These are phyloP conservation scores for Nannochloropsis granulata DNA, from an alignment of 108 stramenopile genomes.

Conservation along the genomic window DNA sequence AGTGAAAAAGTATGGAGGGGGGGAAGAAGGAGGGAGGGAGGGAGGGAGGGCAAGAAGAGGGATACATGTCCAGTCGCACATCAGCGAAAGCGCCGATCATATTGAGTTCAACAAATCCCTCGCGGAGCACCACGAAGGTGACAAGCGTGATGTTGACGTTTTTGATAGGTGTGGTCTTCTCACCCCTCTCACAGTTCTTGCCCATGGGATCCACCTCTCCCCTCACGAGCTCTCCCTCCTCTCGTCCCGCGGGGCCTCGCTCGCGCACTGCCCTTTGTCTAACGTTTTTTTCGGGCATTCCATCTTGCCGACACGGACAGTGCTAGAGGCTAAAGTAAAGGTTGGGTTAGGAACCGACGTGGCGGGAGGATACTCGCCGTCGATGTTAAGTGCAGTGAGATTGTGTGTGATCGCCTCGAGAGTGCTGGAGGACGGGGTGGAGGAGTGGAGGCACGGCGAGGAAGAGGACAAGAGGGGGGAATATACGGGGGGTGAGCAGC, in stretches of 20 bases:
- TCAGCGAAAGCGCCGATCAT: constrained; percentile 41
- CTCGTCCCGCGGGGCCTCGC: constrained; percentile 3
- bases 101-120: constrained; percentile 22
- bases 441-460: not conserved
- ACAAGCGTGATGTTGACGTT: constrained; percentile 26
- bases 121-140: constrained; percentile 18
- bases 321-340: constrained; percentile 9
- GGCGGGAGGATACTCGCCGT: constrained; percentile 44
- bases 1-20: constrained; percentile 15
- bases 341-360: constrained; percentile 52
- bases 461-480: not conserved
- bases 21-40: not conserved
- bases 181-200: constrained; percentile 26
- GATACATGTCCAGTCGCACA: constrained; percentile 36
- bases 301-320: not conserved
- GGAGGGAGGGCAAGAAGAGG: not conserved
- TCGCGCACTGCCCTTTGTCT: constrained; percentile 45
- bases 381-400: constrained; percentile 36
- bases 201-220: constrained; percentile 37
- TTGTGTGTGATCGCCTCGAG: constrained; percentile 33
- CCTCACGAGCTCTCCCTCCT: constrained; percentile 24
- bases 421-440: not conserved
- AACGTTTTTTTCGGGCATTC: constrained; percentile 24
- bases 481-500: not conserved
- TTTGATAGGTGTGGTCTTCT: constrained; percentile 32